These are phyloP conservation scores for Yamadazyma diddensiae DNA, from an alignment of 1,139 yeast species.

Conservation along the genomic window DNA sequence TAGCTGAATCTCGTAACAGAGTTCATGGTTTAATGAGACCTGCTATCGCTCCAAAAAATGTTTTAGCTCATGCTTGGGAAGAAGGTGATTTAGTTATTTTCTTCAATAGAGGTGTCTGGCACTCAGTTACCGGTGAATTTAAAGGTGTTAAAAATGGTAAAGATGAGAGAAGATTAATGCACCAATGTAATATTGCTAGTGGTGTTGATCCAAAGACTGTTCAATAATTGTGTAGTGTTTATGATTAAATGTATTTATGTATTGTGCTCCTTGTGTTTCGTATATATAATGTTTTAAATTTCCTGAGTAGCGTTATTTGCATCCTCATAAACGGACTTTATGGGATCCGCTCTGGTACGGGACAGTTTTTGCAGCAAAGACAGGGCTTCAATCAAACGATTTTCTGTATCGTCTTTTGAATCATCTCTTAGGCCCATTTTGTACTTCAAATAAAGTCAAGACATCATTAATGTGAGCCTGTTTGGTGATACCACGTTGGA, in stretches of 20 bases:
- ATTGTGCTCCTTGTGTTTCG: too few relatives aligned
- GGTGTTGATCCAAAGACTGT: slow-evolving; percentile 57
- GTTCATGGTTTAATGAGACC: slow-evolving; percentile 78
- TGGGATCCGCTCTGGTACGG: too few relatives aligned
- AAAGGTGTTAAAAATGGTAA: slow-evolving; percentile 45
- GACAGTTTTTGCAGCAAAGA: too few relatives aligned
- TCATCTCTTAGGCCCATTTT: too few relatives aligned
- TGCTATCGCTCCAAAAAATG: slow-evolving; percentile 69
- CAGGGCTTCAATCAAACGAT: too few relatives aligned
- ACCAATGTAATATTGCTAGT: slow-evolving; percentile 88
- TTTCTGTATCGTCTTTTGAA: too few relatives aligned
- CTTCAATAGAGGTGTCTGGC: slow-evolving; percentile 87
- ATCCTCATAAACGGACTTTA: too few relatives aligned
- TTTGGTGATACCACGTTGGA: too few relatives aligned
- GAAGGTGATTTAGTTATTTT: slow-evolving; percentile 83
- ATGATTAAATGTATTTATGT: neutral
- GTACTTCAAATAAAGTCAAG: too few relatives aligned
- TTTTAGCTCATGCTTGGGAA: slow-evolving; percentile 79
- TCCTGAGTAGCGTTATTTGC: too few relatives aligned
- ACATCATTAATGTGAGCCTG: too few relatives aligned
- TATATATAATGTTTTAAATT: too few relatives aligned
- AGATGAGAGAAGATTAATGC: slow-evolving; percentile 82
- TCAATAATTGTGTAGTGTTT: slow-evolving; percentile 1
- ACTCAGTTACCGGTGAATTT: slow-evolving; percentile 86
- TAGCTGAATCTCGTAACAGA: slow-evolving; percentile 69